These are phyloP conservation scores for Xylaria bambusicola DNA, from an alignment of 495 filamentous ascomycete species.

Conservation along the genomic window DNA sequence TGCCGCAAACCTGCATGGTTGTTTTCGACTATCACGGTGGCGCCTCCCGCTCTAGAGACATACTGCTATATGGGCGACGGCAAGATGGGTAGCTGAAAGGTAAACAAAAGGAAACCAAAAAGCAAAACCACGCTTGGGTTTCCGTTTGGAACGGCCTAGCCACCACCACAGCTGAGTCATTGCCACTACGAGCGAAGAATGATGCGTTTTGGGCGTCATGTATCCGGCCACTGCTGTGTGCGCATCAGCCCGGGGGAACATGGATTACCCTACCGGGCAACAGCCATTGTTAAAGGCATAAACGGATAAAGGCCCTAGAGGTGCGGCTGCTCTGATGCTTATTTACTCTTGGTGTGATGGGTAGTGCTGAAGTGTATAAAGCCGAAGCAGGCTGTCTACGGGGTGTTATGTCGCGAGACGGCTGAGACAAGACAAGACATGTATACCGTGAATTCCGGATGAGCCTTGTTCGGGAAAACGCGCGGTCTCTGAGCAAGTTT, in stretches of 20 bases:
- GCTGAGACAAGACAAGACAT: no score
- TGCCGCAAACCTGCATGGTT: constrained; percentile 12
- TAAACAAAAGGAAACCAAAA: no score
- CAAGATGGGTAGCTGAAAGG: not conserved
- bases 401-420: no score
- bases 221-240: not conserved
- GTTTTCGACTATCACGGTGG: not conserved
- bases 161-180: not conserved
- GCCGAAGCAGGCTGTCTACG: no score
- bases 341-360: not conserved
- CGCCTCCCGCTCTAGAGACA: not conserved
- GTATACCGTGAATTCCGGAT: no score
- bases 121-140: not conserved
- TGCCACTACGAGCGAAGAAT: not conserved
- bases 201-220: not conserved
- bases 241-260: not conserved
- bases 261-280: not conserved
- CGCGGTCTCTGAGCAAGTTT: no score
- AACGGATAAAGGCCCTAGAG: no score
- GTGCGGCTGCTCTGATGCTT: no score
- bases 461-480: no score
- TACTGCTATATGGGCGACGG: not conserved
- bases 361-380: no score
- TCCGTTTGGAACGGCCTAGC: not conserved
- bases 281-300: not conserved